Percentiles rank a stretch among this genome's conserved stretches.
Conservation (phyloP, 768 basidiomycete genomes). For the Hemileccinum impolitum region DNA sequence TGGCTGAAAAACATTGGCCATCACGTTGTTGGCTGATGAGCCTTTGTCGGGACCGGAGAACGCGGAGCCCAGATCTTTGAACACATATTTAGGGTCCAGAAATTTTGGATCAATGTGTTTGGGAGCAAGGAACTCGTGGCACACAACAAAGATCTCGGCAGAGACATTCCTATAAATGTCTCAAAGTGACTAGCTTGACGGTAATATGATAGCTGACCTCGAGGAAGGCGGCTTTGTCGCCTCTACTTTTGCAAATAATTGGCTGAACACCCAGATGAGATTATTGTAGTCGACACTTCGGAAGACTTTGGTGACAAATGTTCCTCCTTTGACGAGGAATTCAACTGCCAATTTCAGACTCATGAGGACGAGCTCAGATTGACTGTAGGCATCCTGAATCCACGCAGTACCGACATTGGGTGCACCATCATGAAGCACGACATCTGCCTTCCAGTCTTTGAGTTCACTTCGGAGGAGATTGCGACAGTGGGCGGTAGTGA, state of each 20-base stretch:
- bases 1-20: constrained; percentile 93
- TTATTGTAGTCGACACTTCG: constrained; percentile 98
- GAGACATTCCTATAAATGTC: constrained; percentile 78
- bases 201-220: constrained; percentile 48
- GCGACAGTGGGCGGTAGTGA: constrained; percentile 90
- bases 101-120: constrained; percentile 97
- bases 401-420: constrained; percentile 99
- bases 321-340: constrained; percentile 89
- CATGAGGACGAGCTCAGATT: constrained; percentile 95
- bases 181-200: neutral
- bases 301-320: constrained; percentile 98
- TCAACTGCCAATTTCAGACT: constrained; percentile 93
- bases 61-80: constrained; percentile 76
- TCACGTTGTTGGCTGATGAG: constrained; percentile 59
- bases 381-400: constrained; percentile 97
- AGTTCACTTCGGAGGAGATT: constrained; percentile 80
- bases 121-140: constrained; percentile 90
- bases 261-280: constrained; percentile 97
- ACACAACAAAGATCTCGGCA: constrained; percentile 99
- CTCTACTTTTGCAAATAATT: constrained; percentile 94
- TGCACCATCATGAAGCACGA: constrained; percentile 97
- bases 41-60: constrained; percentile 47
- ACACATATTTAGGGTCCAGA: constrained; percentile 95
- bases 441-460: constrained; percentile 99
- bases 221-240: constrained; percentile 99